Evolutionary conservation across 805 yeast genomes (phyloP).

Genomic region (Groenewaldozyma salmanticensis): DNA sequence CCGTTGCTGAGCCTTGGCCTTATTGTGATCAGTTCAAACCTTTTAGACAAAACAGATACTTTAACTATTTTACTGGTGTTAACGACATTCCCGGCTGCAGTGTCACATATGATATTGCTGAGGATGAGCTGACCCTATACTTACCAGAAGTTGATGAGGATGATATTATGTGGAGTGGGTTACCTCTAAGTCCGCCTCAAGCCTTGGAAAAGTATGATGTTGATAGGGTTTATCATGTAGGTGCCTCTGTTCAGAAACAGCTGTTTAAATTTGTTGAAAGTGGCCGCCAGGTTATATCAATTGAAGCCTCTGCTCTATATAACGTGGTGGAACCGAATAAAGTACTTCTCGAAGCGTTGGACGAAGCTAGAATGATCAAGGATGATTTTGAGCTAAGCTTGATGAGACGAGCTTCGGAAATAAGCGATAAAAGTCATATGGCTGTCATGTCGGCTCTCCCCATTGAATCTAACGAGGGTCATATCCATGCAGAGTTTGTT

Average conservation of each 20-base stretch:
- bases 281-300: slow-evolving; percentile 15
- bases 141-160: slow-evolving; percentile 79
- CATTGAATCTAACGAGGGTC: slow-evolving; percentile 77
- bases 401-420: slow-evolving; percentile 70
- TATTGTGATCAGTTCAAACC: slow-evolving; percentile 74
- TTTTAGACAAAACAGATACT: slow-evolving; percentile 84
- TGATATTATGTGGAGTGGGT: slow-evolving; percentile 94
- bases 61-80: slow-evolving; percentile 77
- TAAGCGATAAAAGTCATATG: slow-evolving; percentile 78
- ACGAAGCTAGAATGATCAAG: slow-evolving; percentile 78
- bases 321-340: slow-evolving; percentile 15
- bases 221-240: slow-evolving; percentile 65
- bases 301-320: slow-evolving; percentile 17
- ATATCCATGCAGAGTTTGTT: slow-evolving; percentile 89
- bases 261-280: slow-evolving; percentile 3
- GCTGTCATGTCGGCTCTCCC: slow-evolving; percentile 93
- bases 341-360: slow-evolving; percentile 49
- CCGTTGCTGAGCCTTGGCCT: slow-evolving; percentile 41
- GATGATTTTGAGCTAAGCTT: slow-evolving; percentile 72
- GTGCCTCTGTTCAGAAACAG: slow-evolving; percentile 36
- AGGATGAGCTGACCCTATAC: slow-evolving; percentile 57
- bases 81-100: slow-evolving; percentile 63
- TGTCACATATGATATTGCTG: slow-evolving; percentile 44
- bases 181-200: slow-evolving; percentile 60
- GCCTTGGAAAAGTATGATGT: slow-evolving; percentile 65